phyloP scores from a whole-genome alignment of 2,329 filamentous ascomycete genomes.

The Sporothrix luriei region DNA sequence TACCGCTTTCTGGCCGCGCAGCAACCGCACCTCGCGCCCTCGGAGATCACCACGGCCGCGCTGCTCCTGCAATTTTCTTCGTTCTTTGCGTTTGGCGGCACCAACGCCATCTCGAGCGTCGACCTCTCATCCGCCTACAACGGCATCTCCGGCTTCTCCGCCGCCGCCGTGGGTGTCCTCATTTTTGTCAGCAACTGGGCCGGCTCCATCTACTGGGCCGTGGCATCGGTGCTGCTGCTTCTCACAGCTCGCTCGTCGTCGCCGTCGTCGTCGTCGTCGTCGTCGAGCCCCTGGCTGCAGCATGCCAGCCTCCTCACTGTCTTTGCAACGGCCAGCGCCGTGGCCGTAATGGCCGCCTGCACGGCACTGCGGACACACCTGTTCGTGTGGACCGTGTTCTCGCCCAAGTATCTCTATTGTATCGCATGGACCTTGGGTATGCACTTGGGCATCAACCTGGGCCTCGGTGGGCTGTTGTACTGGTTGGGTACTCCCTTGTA shows the following conservation, averaged over 20 bases:
- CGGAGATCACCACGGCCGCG: conserved; percentile 68
- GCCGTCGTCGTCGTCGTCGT: background rate
- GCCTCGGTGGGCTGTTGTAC: conserved; percentile 61
- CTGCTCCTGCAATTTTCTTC: conserved; percentile 77
- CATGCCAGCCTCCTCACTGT: conserved; percentile 69
- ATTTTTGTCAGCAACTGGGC: conserved; percentile 92
- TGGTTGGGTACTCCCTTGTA: conserved; percentile 48
- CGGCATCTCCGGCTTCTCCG: conserved; percentile 78
- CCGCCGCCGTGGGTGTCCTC: conserved; percentile 76
- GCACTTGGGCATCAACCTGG: conserved; percentile 73
- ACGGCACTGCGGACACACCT: conserved; percentile 81
- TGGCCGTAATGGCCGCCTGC: conserved; percentile 86
- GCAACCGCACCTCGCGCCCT: conserved; percentile 47
- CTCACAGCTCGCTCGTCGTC: background rate
- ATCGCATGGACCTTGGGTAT: conserved; percentile 85
- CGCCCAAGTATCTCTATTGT: conserved; percentile 90
- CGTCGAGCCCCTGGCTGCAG: conserved; percentile 37
- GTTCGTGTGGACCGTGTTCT: conserved; percentile 99
- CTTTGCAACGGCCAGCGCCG: conserved; percentile 66
- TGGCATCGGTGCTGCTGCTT: conserved; percentile 60
- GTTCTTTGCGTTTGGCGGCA: conserved; percentile 89
- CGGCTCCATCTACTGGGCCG: conserved; percentile 84
- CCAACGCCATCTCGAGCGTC: conserved; percentile 93
- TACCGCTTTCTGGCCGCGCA: conserved; percentile 50
- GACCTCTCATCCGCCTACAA: conserved; percentile 96